Conservation (phyloP, 1,284 basidiomycete species). For the Tilletia setariae region DNA sequence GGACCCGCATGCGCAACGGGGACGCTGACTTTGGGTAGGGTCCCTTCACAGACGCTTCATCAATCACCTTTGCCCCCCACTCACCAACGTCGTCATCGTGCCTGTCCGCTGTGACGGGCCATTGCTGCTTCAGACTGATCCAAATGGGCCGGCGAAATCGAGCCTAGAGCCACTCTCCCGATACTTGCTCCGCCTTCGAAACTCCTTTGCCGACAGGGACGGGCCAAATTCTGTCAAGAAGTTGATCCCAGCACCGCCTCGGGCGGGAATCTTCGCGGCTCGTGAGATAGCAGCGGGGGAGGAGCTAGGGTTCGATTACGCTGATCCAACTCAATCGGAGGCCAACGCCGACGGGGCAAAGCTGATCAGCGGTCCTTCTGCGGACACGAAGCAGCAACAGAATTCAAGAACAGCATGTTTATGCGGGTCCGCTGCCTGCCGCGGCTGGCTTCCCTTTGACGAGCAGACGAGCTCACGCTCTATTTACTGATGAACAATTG, state of each 20-base stretch:
- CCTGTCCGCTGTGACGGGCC: slow-evolving; percentile 21
- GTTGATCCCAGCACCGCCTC: slow-evolving; percentile 14
- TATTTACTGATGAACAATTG: too few species aligned
- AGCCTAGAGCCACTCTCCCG: too few species aligned
- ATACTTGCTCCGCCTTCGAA: too few species aligned
- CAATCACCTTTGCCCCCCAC: slow-evolving; percentile 23
- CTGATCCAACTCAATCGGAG: background rate
- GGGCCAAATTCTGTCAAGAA: too few species aligned
- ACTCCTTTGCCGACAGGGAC: too few species aligned
- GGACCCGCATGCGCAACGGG: background rate
- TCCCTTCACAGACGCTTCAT: slow-evolving; percentile 12
- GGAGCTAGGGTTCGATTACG: slow-evolving; percentile 23
- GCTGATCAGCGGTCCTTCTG: background rate
- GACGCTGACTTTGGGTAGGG: background rate
- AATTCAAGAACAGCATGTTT: background rate
- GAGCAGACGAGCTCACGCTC: too few species aligned
- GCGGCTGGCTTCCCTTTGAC: slow-evolving; percentile 16
- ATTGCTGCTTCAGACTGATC: background rate
- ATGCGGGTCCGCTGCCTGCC: slow-evolving; percentile 1
- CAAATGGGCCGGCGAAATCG: background rate
- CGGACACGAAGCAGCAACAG: background rate
- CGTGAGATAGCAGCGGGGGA: slow-evolving; percentile 18
- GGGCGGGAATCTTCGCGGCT: slow-evolving; percentile 16
- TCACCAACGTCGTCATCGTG: slow-evolving; percentile 20
- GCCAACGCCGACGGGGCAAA: background rate